These are phyloP conservation scores for Avena eriantha DNA, from an alignment of 176 grass and related monocot species.

Conservation along the genomic window DNA sequence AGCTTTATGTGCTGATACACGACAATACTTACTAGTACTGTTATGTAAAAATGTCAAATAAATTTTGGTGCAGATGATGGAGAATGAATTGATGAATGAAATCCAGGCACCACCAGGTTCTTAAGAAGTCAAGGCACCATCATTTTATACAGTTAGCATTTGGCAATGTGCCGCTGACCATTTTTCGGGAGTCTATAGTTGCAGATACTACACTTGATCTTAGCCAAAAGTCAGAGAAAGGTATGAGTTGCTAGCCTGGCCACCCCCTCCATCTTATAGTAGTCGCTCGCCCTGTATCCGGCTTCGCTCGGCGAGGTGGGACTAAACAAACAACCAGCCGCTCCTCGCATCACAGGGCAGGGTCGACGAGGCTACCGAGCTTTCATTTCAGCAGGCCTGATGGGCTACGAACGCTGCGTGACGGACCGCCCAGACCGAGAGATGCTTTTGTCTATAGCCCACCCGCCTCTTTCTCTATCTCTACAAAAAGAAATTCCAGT, in stretches of 20 bases:
- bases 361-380: background rate
- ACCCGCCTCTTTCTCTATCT: background rate
- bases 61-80: slow-evolving; percentile 36
- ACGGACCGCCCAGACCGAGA: background rate
- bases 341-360: background rate
- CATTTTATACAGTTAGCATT: background rate
- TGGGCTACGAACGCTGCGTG: background rate
- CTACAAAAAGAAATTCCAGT: too few relatives aligned
- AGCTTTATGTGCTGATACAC: background rate
- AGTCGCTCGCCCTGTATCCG: background rate
- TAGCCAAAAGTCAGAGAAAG: slow-evolving; percentile 88
- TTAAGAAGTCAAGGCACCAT: background rate
- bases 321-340: background rate
- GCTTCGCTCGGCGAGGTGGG: background rate
- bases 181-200: background rate
- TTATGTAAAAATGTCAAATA: background rate
- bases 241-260: slow-evolving; percentile 19
- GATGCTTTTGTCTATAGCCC: background rate
- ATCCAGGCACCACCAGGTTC: background rate
- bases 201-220: slow-evolving; percentile 30
- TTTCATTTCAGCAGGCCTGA: background rate
- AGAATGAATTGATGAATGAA: slow-evolving; percentile 43
- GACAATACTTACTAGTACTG: background rate
- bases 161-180: background rate
- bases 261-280: too few relatives aligned